Evolutionary conservation across 2,329 filamentous ascomycete species (phyloP).

Genomic region (Phaeosphaeria sp.): DNA sequence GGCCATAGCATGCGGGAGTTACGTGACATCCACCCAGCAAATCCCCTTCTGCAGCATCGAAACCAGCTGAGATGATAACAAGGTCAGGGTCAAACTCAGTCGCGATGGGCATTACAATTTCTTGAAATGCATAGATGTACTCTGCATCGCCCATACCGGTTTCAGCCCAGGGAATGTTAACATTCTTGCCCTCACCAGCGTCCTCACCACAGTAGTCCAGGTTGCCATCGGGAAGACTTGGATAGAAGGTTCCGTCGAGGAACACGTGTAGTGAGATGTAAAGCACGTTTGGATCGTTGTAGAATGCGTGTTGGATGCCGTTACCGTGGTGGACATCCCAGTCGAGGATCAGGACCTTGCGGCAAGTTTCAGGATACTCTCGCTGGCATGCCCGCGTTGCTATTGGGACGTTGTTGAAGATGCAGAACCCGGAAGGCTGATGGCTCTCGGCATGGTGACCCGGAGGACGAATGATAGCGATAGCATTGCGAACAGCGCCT

Average conservation of each 20-base stretch:
- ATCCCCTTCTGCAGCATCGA: constrained; percentile 93
- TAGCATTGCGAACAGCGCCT: constrained; percentile 87
- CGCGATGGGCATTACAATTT: constrained; percentile 95
- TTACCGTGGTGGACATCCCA: constrained; percentile 87
- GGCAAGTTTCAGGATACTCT: constrained; percentile 79
- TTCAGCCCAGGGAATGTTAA: constrained; percentile 73
- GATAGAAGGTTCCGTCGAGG: constrained; percentile 83
- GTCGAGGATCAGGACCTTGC: constrained; percentile 91
- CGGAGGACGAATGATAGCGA: constrained; percentile 92
- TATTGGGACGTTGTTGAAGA: constrained; percentile 97
- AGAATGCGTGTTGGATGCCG: constrained; percentile 95
- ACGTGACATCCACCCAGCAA: constrained; percentile 93
- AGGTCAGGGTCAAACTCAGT: constrained; percentile 92
- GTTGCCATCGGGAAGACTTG: constrained; percentile 66
- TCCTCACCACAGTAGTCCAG: constrained; percentile 66
- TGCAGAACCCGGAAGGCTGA: constrained; percentile 89
- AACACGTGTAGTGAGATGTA: constrained; percentile 97
- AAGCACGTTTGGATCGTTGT: constrained; percentile 89
- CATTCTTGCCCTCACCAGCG: constrained; percentile 66
- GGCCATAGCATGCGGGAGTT: constrained; percentile 87
- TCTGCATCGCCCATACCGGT: constrained; percentile 92
- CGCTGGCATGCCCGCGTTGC: constrained; percentile 86
- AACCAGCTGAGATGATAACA: constrained; percentile 93
- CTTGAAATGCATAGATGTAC: constrained; percentile 95
- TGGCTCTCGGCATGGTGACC: constrained; percentile 93